phyloP scores from a whole-genome alignment of 768 basidiomycete species.

The Lyophyllum decastes region DNA sequence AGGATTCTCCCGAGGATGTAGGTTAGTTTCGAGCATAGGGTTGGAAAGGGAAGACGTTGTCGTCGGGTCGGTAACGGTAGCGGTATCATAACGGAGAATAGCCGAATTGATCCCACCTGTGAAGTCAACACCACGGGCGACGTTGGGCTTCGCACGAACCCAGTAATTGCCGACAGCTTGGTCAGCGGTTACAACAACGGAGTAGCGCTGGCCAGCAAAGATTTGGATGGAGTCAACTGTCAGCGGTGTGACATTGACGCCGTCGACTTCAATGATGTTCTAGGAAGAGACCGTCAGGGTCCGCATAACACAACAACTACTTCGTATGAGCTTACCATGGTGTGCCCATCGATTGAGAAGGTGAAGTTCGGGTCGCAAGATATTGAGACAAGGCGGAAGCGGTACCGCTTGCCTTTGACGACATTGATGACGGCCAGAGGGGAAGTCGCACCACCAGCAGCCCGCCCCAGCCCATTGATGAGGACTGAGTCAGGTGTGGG shows the following conservation, averaged over 20 bases:
- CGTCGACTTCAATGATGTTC: slow-evolving; percentile 43
- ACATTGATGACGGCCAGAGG: slow-evolving; percentile 41
- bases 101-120: slow-evolving; percentile 44
- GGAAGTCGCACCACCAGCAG: slow-evolving; percentile 32
- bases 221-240: slow-evolving; percentile 39
- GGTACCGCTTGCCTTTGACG: slow-evolving; percentile 37
- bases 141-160: slow-evolving; percentile 34
- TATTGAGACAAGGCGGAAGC: slow-evolving; percentile 47
- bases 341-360: slow-evolving; percentile 34
- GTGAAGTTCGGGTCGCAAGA: slow-evolving; percentile 40
- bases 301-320: background rate
- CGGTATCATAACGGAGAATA: slow-evolving; percentile 51
- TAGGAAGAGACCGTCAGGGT: slow-evolving; percentile 16
- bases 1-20: slow-evolving; percentile 35
- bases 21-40: slow-evolving; percentile 36
- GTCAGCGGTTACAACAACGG: slow-evolving; percentile 40
- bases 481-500: slow-evolving; percentile 31
- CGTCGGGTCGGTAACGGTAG: slow-evolving; percentile 42
- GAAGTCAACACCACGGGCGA: slow-evolving; percentile 23
- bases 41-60: slow-evolving; percentile 23
- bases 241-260: slow-evolving; percentile 33
- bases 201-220: slow-evolving; percentile 34
- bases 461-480: slow-evolving; percentile 52
- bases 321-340: slow-evolving; percentile 10
- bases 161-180: slow-evolving; percentile 43